Evolutionary conservation across 768 basidiomycete species (phyloP), one percentile per base, ranked within the genome.

Genomic region (Boletus pseudo-olivaceus): DNA sequence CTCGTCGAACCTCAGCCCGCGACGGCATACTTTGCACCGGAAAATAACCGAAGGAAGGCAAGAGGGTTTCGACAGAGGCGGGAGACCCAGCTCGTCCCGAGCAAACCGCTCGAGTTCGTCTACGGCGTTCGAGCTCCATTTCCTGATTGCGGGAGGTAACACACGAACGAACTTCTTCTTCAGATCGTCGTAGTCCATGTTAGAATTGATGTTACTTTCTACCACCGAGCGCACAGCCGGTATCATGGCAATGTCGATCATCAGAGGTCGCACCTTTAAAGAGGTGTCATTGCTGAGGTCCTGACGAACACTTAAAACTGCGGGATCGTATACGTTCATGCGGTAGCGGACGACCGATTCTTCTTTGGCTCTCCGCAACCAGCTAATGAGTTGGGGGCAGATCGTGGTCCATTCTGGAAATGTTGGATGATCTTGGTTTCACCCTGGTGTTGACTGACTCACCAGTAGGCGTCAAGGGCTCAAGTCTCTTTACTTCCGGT

Each of bases 381-480:
- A 53, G 6, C n/a, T 19, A n/a, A 46, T 6, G 12, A 58, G 30
- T 10, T 30, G 5, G 7, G 56, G 57, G 2, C 14, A 19, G 5
- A 62, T 59, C 39, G 40, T 4, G n/a, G 23, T 19, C 61, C 57
- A 62, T 41, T 58, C 60, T 62, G 26, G 14, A 35, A 26, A 9
- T 3, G 3, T 30, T 41, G 43, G 4, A 34, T 51, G 15, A 37
- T 14, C 26, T 30, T n/a, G 19, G 19, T 32, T n/a, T 12, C 27
- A 11, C 15, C 3, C 20, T 14, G 7, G 1, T 20, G 17, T 23
- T 8, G 34, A 38, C 7, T 14, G 9, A 39, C 56, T 62, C n/a
- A 62, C 60, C 61, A 3, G 34, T 2, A 9, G 52, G 37, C 7
- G 61, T 55, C 32, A 53, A 27, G 8, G 47, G 45, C 23, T 53